Percentiles rank a stretch among this genome's conserved stretches.
These are phyloP conservation scores for Holtermannia corniformis DNA, from an alignment of 768 basidiomycete species.

Conservation along the genomic window DNA sequence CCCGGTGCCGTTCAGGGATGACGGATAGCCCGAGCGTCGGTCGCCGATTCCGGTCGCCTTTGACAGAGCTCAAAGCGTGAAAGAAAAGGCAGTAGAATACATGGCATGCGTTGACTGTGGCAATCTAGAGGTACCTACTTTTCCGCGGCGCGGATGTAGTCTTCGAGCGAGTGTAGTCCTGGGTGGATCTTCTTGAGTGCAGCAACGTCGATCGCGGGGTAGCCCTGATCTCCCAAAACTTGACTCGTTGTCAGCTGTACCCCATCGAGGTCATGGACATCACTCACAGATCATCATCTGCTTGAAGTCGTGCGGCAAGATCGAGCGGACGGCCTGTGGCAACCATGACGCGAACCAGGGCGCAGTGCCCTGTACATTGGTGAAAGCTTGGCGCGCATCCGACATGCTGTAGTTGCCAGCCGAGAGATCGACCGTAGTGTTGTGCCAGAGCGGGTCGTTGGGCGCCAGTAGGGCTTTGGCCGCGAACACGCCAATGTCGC, in stretches of 20 bases:
- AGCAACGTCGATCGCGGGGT: constrained; percentile 8
- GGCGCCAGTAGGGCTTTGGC: constrained; percentile 24
- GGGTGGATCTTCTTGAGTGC: constrained; percentile 15
- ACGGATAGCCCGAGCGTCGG: too few species aligned
- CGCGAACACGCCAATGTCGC: constrained; percentile 30
- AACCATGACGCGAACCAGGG: constrained; percentile 21
- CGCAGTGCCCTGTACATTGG: constrained; percentile 5
- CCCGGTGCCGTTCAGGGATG: too few species aligned
- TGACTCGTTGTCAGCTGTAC: constrained; percentile 3
- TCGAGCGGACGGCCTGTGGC: neutral
- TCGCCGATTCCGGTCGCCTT: too few species aligned
- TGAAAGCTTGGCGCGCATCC: constrained; percentile 6
- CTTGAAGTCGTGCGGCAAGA: constrained; percentile 13
- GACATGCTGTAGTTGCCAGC: constrained; percentile 16
- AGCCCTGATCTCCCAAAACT: constrained; percentile 19
- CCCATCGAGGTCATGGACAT: neutral
- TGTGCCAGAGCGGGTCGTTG: constrained; percentile 5
- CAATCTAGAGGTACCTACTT: too few species aligned
- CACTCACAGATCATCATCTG: constrained; percentile 18
- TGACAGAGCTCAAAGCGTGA: too few species aligned
- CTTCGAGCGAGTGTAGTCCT: constrained; percentile 15
- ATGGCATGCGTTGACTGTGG: too few species aligned
- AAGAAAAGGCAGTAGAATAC: too few species aligned
- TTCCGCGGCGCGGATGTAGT: constrained; percentile 18
- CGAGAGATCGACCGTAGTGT: constrained; percentile 14